Evolutionary conservation across 2,329 filamentous ascomycete genomes (phyloP).

Genomic region (Botrytis elliptica): DNA sequence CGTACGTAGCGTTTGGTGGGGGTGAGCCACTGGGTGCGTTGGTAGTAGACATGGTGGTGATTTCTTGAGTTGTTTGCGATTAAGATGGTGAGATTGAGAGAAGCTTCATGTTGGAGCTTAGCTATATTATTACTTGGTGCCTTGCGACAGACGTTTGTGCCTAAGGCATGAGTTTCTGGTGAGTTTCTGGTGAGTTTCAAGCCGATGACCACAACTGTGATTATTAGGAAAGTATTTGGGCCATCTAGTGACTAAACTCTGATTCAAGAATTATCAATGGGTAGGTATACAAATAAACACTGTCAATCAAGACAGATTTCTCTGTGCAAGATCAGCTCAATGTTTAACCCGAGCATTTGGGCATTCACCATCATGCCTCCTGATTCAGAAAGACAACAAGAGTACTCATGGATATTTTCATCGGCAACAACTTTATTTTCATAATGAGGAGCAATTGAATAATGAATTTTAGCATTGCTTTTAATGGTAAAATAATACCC

Average conservation of each 20-base stretch:
- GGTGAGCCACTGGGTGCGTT: conserved; percentile 20
- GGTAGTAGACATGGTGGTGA: conserved; percentile 8
- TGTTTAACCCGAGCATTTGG: neutral
- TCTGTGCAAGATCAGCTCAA: neutral
- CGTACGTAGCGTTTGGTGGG: conserved; percentile 62
- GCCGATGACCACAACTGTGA: neutral
- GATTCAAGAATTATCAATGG: neutral
- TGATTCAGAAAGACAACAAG: neutral
- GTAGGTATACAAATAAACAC: neutral
- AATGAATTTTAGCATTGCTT: neutral
- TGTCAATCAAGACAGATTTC: neutral
- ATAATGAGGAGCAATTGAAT: neutral
- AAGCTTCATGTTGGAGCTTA: neutral
- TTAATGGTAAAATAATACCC: neutral
- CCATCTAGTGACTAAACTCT: neutral
- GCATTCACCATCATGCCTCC: neutral
- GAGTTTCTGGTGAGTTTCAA: neutral
- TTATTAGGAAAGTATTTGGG: neutral
- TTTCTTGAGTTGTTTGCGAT: neutral
- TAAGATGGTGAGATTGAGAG: neutral
- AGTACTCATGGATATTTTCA: neutral
- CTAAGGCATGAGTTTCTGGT: neutral
- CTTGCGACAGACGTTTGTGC: neutral
- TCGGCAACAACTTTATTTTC: neutral
- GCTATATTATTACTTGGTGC: neutral